A percentile compares a stretch with the other conserved stretches of the same genome.
Conservation (phyloP, 768 basidiomycete genomes). For the Termitomyces sp. region DNA sequence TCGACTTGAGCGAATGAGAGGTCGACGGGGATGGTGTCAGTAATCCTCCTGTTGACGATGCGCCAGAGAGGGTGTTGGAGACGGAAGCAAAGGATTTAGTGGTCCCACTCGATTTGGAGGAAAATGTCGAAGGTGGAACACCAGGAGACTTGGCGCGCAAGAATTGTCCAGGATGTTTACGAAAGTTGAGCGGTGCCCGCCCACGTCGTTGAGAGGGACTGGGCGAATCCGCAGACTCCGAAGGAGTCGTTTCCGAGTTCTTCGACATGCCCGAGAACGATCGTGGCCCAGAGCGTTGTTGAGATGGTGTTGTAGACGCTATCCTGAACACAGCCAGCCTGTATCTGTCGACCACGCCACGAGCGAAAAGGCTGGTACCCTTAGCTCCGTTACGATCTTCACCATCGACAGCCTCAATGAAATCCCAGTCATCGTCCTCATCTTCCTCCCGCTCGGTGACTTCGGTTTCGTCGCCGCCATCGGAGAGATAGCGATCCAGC, state of each 20-base stretch:
- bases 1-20: slow-evolving; percentile 75
- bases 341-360: slow-evolving; percentile 91
- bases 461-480: slow-evolving; percentile 47
- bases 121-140: slow-evolving; percentile 36
- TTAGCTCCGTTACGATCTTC: slow-evolving; percentile 82
- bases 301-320: slow-evolving; percentile 56
- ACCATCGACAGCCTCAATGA: slow-evolving; percentile 77
- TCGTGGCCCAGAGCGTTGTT: slow-evolving; percentile 37
- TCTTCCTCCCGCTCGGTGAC: slow-evolving; percentile 50
- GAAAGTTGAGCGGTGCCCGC: slow-evolving; percentile 63
- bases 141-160: slow-evolving; percentile 66
- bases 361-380: slow-evolving; percentile 79
- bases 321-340: slow-evolving; percentile 84
- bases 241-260: slow-evolving; percentile 40
- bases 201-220: slow-evolving; percentile 63
- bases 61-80: slow-evolving; percentile 44
- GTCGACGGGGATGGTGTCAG: slow-evolving; percentile 64
- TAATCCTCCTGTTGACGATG: slow-evolving; percentile 43
- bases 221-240: slow-evolving; percentile 41
- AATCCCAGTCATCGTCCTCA: slow-evolving; percentile 90
- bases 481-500: slow-evolving; percentile 68
- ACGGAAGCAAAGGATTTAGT: slow-evolving; percentile 39
- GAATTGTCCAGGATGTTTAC: slow-evolving; percentile 71
- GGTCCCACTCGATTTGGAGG: slow-evolving; percentile 37
- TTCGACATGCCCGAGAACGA: slow-evolving; percentile 60